A percentile compares a stretch with the other conserved stretches of the same genome.
These are phyloP conservation scores for Saccharomyces jurei DNA, from an alignment of 805 yeast genomes.

Conservation along the genomic window DNA sequence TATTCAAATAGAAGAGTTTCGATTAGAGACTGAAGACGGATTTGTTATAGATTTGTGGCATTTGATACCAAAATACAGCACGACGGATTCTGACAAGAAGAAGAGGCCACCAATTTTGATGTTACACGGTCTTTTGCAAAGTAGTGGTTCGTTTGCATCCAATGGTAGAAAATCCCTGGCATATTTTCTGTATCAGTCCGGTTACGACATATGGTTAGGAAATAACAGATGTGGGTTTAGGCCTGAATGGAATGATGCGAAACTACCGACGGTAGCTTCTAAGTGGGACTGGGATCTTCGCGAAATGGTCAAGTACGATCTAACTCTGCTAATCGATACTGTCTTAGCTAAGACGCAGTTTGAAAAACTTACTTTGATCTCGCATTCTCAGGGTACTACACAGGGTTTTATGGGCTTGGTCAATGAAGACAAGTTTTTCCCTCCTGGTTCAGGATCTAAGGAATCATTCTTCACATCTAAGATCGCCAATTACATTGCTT, in stretches of 20 bases:
- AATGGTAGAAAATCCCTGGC: conserved; percentile 74
- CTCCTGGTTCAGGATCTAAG: background rate
- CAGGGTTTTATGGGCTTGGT: conserved; percentile 68
- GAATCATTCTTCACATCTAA: conserved; percentile 40
- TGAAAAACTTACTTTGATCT: conserved; percentile 50
- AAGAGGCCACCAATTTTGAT: conserved; percentile 56
- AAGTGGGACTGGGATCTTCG: conserved; percentile 93
- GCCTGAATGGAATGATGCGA: conserved; percentile 46
- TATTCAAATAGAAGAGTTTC: conserved; percentile 49
- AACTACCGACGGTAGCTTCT: conserved; percentile 1
- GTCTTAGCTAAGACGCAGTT: conserved; percentile 38
- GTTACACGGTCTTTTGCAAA: conserved; percentile 82
- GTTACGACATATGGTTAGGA: conserved; percentile 87
- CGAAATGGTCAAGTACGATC: conserved; percentile 71
- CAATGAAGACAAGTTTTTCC: conserved; percentile 13
- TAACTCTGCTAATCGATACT: conserved; percentile 62
- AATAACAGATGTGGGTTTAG: conserved; percentile 83
- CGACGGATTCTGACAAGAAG: conserved; percentile 14
- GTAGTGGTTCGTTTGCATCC: conserved; percentile 77
- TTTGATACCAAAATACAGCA: conserved; percentile 8
- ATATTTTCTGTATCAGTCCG: conserved; percentile 41
- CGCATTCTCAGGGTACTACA: conserved; percentile 92
- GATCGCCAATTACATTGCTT: conserved; percentile 59
- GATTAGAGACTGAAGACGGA: conserved; percentile 73
- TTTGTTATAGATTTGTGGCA: conserved; percentile 58